A percentile compares a stretch with the other conserved stretches of the same genome.
Conservation (phyloP, 768 basidiomycete species). For the Chalciporus sphaerocephalus region DNA sequence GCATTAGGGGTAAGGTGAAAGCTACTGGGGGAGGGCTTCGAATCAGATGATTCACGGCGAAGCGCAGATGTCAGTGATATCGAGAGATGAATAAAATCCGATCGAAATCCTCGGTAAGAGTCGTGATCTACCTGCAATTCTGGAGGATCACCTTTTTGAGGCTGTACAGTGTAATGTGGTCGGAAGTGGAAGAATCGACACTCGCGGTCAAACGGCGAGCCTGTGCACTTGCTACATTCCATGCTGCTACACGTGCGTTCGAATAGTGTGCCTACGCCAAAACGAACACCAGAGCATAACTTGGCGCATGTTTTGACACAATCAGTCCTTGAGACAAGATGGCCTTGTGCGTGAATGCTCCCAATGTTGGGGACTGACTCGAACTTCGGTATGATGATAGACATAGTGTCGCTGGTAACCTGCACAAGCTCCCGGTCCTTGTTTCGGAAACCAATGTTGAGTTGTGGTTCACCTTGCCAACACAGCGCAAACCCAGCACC, state of each 20-base stretch:
- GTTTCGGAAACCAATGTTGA: constrained; percentile 69
- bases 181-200: constrained; percentile 79
- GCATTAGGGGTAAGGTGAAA: constrained; percentile 82
- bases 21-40: constrained; percentile 48
- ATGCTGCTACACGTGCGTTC: constrained; percentile 72
- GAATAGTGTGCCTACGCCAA: constrained; percentile 77
- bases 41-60: constrained; percentile 20
- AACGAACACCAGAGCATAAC: constrained; percentile 77
- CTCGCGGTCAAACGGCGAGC: constrained; percentile 62
- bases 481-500: constrained; percentile 87
- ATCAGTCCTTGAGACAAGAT: constrained; percentile 26
- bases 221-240: constrained; percentile 60
- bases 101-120: constrained; percentile 85
- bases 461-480: constrained; percentile 72
- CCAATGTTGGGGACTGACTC: constrained; percentile 9
- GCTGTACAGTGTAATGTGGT: constrained; percentile 72
- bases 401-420: constrained; percentile 72
- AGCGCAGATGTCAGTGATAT: constrained; percentile 75
- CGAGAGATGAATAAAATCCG: constrained; percentile 90
- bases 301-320: constrained; percentile 77
- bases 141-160: constrained; percentile 47
- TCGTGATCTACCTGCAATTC: constrained; percentile 52
- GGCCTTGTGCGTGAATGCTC: constrained; percentile 19
- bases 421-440: constrained; percentile 75
- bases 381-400: constrained; percentile 78